These are phyloP conservation scores for Erigeron philadelphicus DNA, from an alignment of 140 eudicot species.

Conservation along the genomic window DNA sequence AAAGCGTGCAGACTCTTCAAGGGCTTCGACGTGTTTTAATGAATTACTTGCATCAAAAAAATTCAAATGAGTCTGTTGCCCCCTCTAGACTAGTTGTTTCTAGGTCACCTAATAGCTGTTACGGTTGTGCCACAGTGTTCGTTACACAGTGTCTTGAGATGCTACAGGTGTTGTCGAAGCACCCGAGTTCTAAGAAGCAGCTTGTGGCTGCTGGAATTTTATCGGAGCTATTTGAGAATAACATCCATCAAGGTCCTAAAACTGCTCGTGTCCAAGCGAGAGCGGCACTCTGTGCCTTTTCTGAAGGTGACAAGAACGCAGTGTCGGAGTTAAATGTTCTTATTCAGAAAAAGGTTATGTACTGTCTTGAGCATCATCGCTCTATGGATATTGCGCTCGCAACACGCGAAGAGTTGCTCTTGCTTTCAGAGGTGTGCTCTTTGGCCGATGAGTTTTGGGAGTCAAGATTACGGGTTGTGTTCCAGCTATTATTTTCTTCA, in stretches of 20 bases:
- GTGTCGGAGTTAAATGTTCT: conserved; percentile 73
- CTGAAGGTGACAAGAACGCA: conserved; percentile 92
- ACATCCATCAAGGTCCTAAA: conserved; percentile 98
- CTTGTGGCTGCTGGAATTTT: conserved; percentile 83
- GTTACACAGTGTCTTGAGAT: conserved; percentile 95
- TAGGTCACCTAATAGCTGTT: conserved; percentile 90
- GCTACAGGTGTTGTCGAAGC: conserved; percentile 84
- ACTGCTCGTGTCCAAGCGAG: conserved; percentile 95
- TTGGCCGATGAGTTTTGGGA: conserved; percentile 97
- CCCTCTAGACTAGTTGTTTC: conserved; percentile 79
- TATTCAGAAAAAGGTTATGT: conserved; percentile 83
- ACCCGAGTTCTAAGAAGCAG: conserved; percentile 79
- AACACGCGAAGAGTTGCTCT: conserved; percentile 79
- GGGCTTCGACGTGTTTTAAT: conserved; percentile 95
- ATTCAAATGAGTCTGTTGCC: conserved; percentile 51
- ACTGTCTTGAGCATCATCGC: conserved; percentile 97
- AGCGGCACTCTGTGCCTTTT: conserved; percentile 92
- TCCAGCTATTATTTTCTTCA: conserved; percentile 85
- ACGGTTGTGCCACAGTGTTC: conserved; percentile 93
- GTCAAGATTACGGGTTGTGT: conserved; percentile 88
- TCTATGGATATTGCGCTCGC: conserved; percentile 97
- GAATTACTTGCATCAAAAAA: conserved; percentile 89
- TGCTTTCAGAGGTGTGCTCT: conserved; percentile 96
- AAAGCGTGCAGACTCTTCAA: conserved; percentile 99
- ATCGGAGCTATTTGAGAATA: conserved; percentile 90